Evolutionary conservation across 345 rosid genomes (phyloP), one percentile per base, ranked within the genome.

Genomic region (Bruguiera parviflora): DNA sequence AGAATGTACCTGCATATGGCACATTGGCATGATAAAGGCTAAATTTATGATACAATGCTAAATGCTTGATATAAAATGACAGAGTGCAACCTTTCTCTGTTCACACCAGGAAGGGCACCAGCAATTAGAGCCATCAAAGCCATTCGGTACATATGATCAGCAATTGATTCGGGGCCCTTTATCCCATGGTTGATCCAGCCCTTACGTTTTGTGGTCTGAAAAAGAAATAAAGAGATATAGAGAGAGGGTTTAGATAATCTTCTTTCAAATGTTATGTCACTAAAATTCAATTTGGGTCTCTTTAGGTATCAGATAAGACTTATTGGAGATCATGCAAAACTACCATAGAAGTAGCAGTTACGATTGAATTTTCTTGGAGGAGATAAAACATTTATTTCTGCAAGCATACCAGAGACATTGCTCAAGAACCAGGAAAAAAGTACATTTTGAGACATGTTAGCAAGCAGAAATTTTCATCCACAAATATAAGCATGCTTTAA

Each of bases 61-160:
- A 15, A 56, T 58, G 27, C 25, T 72, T 11, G 19, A 28, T 60
- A 53, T 71, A 16, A n/a, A 25, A 63, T 25, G 64, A 53, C 6
- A 39, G 11, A 43, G 32, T 58, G 53, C 25, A 47, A 77, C 80
- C 80, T 71, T 71, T 77, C 80, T 25, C 76, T 43, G 21, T 77
- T 67, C 46, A 77, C 68, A 51, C 76, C 73, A 33, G 73, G 76
- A 28, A 67, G 56, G 58, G 59, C 80, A 58, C 62, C 73, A 13
- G 69, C 70, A 64, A 77, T 67, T 16, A 77, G 64, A 64, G 70
- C 72, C 80, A 77, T 77, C 31, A 72, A 43, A 13, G 80, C 62
- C 76, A 77, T 77, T 60, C 70, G 73, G 70, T 77, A 77, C 80
- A 77, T 77, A 66, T 77, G 80, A 53, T 77, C 80, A 63, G 80